Conservation (phyloP, 345 rosid species). For the Citrus sp. region DNA sequence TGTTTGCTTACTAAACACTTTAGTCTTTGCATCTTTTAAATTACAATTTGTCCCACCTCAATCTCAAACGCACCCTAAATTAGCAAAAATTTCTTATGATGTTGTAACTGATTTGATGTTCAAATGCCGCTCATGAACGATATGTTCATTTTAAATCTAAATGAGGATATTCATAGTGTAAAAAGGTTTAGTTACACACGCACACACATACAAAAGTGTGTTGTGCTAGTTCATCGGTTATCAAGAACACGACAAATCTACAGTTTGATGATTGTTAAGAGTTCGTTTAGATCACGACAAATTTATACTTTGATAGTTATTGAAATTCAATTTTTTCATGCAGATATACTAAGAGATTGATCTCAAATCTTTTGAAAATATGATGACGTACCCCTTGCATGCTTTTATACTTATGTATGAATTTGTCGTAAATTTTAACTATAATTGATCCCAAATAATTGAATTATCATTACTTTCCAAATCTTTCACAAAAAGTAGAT, state of each 20-base stretch:
- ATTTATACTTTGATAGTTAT: not conserved
- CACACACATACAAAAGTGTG: not conserved
- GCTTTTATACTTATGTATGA: not conserved
- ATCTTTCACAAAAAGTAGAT: not conserved
- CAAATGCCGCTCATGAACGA: no score
- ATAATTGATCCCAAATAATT: not conserved
- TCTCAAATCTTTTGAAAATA: not conserved
- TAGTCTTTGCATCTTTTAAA: no score
- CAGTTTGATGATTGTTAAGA: not conserved
- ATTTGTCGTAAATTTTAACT: not conserved
- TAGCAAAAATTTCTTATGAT: no score
- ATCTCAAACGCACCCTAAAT: no score
- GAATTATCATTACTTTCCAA: not conserved
- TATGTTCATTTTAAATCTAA: no score
- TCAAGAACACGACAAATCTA: not conserved
- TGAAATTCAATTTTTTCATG: not conserved
- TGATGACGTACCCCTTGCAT: not conserved
- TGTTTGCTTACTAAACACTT: no score
- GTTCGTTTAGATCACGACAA: not conserved
- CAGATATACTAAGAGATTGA: not conserved
- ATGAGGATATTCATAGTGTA: not conserved
- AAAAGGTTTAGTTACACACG: not conserved
- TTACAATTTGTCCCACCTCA: fast-evolving
- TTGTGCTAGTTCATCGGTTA: no score
- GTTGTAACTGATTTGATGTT: no score